Base-by-base conservation (phyloP, 2,329 filamentous ascomycete species). In the Aureobasidium sp. region DNA sequence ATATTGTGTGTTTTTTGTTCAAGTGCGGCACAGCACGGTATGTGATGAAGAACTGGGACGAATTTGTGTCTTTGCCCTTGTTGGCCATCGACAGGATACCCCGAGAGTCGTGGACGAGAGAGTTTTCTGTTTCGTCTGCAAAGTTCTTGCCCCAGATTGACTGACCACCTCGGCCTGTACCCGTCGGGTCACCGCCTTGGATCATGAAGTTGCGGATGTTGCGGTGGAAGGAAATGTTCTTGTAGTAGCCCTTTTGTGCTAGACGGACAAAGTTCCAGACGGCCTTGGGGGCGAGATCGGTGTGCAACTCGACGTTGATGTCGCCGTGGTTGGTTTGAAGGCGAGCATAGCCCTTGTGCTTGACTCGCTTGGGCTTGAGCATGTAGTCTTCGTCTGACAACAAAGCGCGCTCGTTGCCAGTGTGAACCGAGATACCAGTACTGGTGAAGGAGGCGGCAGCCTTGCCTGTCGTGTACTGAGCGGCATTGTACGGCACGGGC, bases 191-290 rank as follows among this genome's bases (percentile, higher is more conserved):
- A 38, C 94, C 94, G 45, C 93, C 93, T 73, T 99, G 94, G 40
- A 99, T 89, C 94, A 99, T 99, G 72, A 99, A 99, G 67, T 89
- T 90, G 61, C 86, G 86, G 67, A 99, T 96, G 71, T 95, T 96
- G 64, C 94, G 85, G 74, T 99, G 94, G 71, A 99, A 99, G 13
- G 81, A 74, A 2, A 96, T 86, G 64, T 83, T 84, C 55, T 84
- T 85, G 77, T 97, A 99, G 74, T 96, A 96, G 0, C 93, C 93
- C 65, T 88, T 89, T 69, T 96, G 88, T 1, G 91, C 84, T 4
- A 99, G 78, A 60, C 88, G 86, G 57, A 95, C 84, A 69, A 99
- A 99, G 73, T 99, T 99, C 90, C 93, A 99, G 1, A 97, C 94
- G 0, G 94, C 91, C 67, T 88, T 89, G 0, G 94, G 94, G 2